These are phyloP conservation scores for Colletotrichum nymphaeae DNA, from an alignment of 2,329 filamentous ascomycete genomes.

Conservation along the genomic window DNA sequence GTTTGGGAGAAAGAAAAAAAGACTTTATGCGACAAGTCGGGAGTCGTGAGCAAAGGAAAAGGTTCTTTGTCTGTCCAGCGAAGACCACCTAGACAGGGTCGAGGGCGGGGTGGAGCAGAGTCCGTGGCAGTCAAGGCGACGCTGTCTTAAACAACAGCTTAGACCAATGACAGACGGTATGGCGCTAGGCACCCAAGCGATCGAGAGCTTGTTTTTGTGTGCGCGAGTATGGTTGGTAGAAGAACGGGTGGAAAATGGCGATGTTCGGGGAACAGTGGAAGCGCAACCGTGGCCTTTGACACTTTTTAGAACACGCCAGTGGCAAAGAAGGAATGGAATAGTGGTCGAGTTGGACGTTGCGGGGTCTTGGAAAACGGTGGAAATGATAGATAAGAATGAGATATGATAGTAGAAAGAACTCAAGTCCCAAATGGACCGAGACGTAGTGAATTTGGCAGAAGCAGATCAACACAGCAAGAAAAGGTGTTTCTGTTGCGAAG, in stretches of 20 bases:
- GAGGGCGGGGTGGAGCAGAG: conserved; percentile 32
- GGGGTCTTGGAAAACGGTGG: conserved; percentile 12
- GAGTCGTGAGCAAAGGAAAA: conserved; percentile 18
- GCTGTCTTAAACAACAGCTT: conserved; percentile 20
- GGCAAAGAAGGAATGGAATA: conserved; percentile 31
- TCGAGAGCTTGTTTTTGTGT: neutral
- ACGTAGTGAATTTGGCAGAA: conserved; percentile 8
- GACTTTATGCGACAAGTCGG: conserved; percentile 29
- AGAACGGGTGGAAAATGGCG: neutral
- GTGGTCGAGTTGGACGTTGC: conserved; percentile 16
- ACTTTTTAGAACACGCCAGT: conserved; percentile 21
- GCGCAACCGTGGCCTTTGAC: conserved; percentile 36
- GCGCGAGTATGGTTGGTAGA: neutral
- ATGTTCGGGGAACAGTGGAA: conserved; percentile 24
- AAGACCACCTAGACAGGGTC: conserved; percentile 11
- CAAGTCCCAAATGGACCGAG: conserved; percentile 28
- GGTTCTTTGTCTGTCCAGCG: conserved; percentile 13
- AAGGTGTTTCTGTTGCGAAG: conserved; percentile 26
- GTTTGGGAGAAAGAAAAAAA: neutral
- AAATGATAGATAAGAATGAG: conserved; percentile 9
- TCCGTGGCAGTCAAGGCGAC: conserved; percentile 35
- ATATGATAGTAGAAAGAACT: neutral
- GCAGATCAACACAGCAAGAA: conserved; percentile 12
- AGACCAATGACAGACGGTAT: conserved; percentile 20
- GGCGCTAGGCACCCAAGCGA: conserved; percentile 7